These are phyloP conservation scores for Hymenoscyphus linearis DNA, from an alignment of 2,329 filamentous ascomycete species.

Conservation along the genomic window DNA sequence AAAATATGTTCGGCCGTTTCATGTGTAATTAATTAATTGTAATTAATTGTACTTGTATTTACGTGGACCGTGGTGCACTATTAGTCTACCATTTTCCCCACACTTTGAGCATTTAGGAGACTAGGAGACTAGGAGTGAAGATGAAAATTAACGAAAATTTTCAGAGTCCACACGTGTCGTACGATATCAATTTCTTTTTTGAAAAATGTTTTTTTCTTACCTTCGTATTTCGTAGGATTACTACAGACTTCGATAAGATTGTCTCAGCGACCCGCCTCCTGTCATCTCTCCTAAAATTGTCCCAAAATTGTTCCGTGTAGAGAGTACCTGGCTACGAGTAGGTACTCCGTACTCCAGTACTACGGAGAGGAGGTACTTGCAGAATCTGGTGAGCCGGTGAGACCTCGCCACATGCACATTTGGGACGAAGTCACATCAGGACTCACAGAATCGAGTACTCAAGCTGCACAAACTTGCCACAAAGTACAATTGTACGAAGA, in stretches of 20 bases:
- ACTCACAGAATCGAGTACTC: background rate
- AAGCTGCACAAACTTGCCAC: no score
- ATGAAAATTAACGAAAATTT: background rate
- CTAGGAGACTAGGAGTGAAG: background rate
- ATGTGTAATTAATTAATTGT: background rate
- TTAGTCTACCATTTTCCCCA: no score
- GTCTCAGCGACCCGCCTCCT: background rate
- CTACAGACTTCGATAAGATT: background rate
- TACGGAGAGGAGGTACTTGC: background rate
- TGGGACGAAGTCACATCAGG: background rate
- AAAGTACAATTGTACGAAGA: background rate
- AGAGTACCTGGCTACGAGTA: no score
- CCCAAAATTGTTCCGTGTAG: background rate
- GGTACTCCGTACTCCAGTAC: no score
- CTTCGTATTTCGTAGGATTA: background rate
- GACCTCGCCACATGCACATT: background rate
- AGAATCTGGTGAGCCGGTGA: background rate
- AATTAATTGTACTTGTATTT: no score
- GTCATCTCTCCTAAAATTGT: background rate
- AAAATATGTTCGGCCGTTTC: background rate
- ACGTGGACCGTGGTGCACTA: no score
- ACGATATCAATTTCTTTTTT: background rate
- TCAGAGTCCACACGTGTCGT: background rate
- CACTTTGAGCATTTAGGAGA: background rate
- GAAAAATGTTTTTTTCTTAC: background rate